Percentiles rank a stretch among this genome's conserved stretches.
Conservation (phyloP, 495 filamentous ascomycete genomes). For the Oidiodendron maius region DNA sequence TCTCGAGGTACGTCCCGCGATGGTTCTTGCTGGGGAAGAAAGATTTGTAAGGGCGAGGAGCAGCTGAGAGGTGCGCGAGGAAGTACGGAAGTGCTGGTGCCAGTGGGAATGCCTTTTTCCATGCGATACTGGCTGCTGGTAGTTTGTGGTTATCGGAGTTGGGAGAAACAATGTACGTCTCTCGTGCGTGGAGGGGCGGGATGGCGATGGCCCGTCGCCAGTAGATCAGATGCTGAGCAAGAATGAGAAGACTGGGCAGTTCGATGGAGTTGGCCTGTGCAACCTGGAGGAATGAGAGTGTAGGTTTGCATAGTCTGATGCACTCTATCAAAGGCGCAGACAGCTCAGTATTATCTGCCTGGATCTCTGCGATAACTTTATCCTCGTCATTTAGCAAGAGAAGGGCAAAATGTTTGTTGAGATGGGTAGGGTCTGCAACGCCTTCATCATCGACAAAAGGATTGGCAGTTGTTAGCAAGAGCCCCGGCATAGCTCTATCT, state of each 20-base stretch:
- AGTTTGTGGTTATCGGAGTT: constrained; percentile 79
- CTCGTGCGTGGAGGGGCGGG: constrained; percentile 79
- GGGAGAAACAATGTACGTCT: constrained; percentile 90
- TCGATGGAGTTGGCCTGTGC: constrained; percentile 66
- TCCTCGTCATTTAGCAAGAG: constrained; percentile 81
- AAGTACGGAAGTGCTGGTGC: constrained; percentile 79
- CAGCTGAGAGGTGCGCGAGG: constrained; percentile 67
- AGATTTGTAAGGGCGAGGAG: constrained; percentile 70
- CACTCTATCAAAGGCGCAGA: constrained; percentile 73
- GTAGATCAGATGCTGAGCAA: constrained; percentile 88
- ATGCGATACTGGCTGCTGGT: constrained; percentile 62
- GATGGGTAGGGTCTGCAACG: constrained; percentile 49
- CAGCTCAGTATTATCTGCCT: constrained; percentile 64
- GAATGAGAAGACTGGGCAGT: constrained; percentile 70
- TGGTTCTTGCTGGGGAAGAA: constrained; percentile 88
- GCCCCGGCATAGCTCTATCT: constrained; percentile 59
- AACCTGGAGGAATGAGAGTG: constrained; percentile 66
- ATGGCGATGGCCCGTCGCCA: constrained; percentile 91
- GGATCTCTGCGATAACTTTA: constrained; percentile 76
- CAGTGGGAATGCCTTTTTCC: constrained; percentile 70
- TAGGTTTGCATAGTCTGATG: constrained; percentile 76
- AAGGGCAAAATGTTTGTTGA: constrained; percentile 81
- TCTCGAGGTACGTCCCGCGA: constrained; percentile 77
- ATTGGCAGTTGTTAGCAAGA: constrained; percentile 83
- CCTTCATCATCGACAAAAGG: constrained; percentile 62